phyloP scores from a whole-genome alignment of 1,139 yeast species.

The Yamadazyma pseudoaaseri region DNA sequence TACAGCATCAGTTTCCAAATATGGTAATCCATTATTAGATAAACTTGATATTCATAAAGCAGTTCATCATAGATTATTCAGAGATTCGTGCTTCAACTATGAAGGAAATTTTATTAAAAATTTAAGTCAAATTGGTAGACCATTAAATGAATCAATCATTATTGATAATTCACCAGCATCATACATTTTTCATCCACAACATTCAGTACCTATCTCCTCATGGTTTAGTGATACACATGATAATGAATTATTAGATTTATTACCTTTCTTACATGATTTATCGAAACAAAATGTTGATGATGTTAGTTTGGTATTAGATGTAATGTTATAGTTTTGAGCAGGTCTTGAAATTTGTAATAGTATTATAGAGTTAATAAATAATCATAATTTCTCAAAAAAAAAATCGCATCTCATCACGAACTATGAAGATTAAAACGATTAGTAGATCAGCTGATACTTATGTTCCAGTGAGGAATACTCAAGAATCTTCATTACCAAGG shows the following conservation, averaged over 20 bases:
- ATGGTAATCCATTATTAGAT: constrained; percentile 93
- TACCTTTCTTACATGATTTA: constrained; percentile 88
- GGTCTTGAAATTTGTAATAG: constrained; percentile 12
- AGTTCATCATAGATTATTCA: constrained; percentile 87
- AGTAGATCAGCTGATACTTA: constrained; percentile 88
- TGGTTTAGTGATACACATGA: constrained; percentile 99
- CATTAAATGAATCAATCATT: constrained; percentile 79
- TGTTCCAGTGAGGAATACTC: constrained; percentile 88
- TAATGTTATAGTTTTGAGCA: constrained; percentile 25
- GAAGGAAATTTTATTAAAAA: constrained; percentile 96
- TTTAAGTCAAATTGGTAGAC: constrained; percentile 90
- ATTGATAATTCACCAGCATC: constrained; percentile 98
- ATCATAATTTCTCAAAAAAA: neutral
- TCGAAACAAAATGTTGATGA: constrained; percentile 70
- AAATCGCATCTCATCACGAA: constrained; percentile 4
- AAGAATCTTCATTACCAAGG: constrained; percentile 82
- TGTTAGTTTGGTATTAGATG: constrained; percentile 81
- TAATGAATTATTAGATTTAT: constrained; percentile 85
- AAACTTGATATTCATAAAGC: constrained; percentile 72
- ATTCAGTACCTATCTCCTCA: constrained; percentile 95
- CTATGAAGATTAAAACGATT: constrained; percentile 53
- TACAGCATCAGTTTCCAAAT: constrained; percentile 92
- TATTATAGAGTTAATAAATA: constrained; percentile 1
- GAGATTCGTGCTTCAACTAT: constrained; percentile 64
- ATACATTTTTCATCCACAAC: constrained; percentile 94